These are phyloP conservation scores for Cardamine resedifolia DNA, from an alignment of 345 rosid species.

Conservation along the genomic window DNA sequence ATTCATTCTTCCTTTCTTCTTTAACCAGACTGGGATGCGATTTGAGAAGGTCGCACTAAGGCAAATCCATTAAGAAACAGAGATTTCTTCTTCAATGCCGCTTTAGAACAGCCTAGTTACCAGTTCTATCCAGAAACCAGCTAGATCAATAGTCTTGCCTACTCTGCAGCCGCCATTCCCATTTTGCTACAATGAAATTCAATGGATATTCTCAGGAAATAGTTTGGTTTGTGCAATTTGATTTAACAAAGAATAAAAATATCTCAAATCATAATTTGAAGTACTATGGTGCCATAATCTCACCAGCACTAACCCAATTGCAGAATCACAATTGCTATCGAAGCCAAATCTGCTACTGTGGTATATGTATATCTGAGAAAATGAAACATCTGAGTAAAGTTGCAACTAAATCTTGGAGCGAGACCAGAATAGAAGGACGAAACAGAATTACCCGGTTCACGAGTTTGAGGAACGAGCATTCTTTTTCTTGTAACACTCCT, in stretches of 20 bases:
- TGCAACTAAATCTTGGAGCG: slow-evolving; percentile 6
- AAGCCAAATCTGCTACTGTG: slow-evolving; percentile 13
- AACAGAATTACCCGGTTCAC: slow-evolving; percentile 28
- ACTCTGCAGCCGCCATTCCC: background rate
- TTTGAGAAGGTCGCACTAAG: slow-evolving; percentile 5
- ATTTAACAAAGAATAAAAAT: background rate
- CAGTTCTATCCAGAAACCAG: slow-evolving; percentile 9
- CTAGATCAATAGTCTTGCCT: slow-evolving; percentile 11
- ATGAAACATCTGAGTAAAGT: slow-evolving; percentile 6
- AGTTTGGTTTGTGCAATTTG: slow-evolving; percentile 2
- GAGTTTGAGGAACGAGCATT: slow-evolving; percentile 29
- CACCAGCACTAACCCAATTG: slow-evolving; percentile 19
- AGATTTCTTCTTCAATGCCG: slow-evolving; percentile 8
- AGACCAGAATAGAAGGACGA: slow-evolving; percentile 16
- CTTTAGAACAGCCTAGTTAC: slow-evolving; percentile 13
- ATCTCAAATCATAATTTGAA: background rate
- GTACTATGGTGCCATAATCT: slow-evolving; percentile 3
- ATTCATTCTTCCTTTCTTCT: background rate
- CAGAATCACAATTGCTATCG: slow-evolving; percentile 20
- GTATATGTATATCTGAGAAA: slow-evolving; percentile 24
- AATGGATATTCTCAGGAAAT: slow-evolving; percentile 5
- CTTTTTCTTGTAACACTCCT: slow-evolving; percentile 52
- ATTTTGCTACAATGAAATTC: slow-evolving; percentile 4
- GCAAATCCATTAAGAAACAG: slow-evolving; percentile 1
- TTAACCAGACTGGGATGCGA: background rate